Base-by-base conservation (phyloP, 371 early-diverging fungal genomes). In the Rhizomucor miehei region DNA sequence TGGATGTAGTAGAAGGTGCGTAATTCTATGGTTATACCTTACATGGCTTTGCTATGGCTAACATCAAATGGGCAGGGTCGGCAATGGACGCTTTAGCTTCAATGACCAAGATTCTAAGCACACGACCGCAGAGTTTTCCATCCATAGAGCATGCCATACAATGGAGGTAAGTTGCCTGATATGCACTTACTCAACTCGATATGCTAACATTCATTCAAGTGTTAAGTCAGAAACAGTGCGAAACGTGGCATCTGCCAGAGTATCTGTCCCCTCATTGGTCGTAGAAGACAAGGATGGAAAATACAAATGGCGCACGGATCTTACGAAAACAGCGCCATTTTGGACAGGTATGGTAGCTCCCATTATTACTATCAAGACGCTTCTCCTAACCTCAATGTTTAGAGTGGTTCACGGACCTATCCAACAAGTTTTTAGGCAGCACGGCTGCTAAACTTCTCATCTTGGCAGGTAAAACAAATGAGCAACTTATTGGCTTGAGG, bases 1-100 rank as follows among this genome's bases (percentile, higher is more conserved):
- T 96, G 34, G 97, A 96, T 73, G 92, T 95, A 8, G 95, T 95
- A 6, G 97, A 96, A 76, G 94, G 93, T n/a, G n/a, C n/a, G n/a
- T n/a, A n/a, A n/a, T n/a, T n/a, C n/a, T n/a, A n/a, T n/a, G n/a
- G n/a, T n/a, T n/a, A n/a, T n/a, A n/a, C n/a, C n/a, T n/a, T n/a
- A n/a, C n/a, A n/a, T n/a, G n/a, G n/a, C n/a, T n/a, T n/a, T 24
- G 29, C 29, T 47, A 63, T 80, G 76, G 17, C 12, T 17, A 19
- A 1, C 9, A 11, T 48, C 14, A 12, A 14, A 50, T 44, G 14
- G n/a, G 14, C 16, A 62, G 62, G 76, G 9, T 87, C 91, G 1
- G 93, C 91, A 1, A 72, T 94, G 63, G 91, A 90, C 44, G 87
- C 89, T 17, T 66, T 94, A 20, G 53, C 74, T 0, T 75, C 84